Evolutionary conservation across 225 moss, liverwort and hornwort species (phyloP), one percentile per base, ranked within the genome.

Genomic region (Asterella californica): DNA sequence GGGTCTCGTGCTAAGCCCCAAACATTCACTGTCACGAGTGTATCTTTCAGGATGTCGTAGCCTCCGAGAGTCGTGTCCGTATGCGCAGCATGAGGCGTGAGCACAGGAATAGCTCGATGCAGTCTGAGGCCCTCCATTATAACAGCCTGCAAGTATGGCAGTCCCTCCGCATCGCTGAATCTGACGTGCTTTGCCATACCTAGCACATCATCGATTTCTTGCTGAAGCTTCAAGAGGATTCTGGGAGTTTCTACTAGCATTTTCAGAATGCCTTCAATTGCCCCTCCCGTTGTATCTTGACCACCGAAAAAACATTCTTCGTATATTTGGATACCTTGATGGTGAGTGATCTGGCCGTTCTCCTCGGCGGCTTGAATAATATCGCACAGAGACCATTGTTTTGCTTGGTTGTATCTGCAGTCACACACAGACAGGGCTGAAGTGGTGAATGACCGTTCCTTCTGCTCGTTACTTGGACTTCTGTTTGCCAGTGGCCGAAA

Each of bases 1-100:
- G 84, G 77, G 47, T 84, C 81, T 61, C 80, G 80, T 45, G 70
- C 71, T 52, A 83, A 65, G 14, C 79, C 83, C 54, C 79, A 74
- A 11, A 79, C 22, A 47, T 83, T 79, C 66, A 81, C 76, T 10
- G 81, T 61, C 2, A 81, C 54, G 72, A 81, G 70, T 30, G 72
- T 76, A 7, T 80, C 80, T 17, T 76, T 80, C 6, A 80, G 84
- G 36, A 84, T 57, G 25, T 84, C 84, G 29, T 84, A 80, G 53
- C 84, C 84, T 34, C 55, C 66, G 52, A 84, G 80, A 24, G 77
- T 84, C 62, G 77, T 33, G 52, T 81, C 80, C 5, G 74, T 2
- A 5, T 76, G 70, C 25, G 80, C 77, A 21, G 70, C 80, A 37
- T 75, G 80, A 12, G 74, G 55, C 11, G 61, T 75, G 45, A 60